phyloP scores from a whole-genome alignment of 305 asterid species.

The Fraxinus velutina region DNA sequence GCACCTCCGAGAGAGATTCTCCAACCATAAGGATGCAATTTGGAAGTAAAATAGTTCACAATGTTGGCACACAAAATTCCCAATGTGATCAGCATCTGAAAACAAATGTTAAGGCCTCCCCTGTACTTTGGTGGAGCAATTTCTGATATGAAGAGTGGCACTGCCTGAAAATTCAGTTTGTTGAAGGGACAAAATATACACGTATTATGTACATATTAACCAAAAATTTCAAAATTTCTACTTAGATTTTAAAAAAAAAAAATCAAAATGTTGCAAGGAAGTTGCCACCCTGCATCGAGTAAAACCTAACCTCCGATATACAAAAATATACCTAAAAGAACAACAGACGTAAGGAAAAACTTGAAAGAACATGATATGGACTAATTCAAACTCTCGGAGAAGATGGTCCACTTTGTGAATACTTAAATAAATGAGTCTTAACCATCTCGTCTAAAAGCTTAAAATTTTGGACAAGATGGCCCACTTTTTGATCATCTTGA shows the following conservation, averaged over 20 bases:
- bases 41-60: conserved; percentile 25
- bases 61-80: conserved; percentile 27
- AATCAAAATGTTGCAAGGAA: neutral
- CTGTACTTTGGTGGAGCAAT: conserved; percentile 34
- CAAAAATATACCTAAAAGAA: neutral
- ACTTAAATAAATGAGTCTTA: neutral
- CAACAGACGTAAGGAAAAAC: neutral
- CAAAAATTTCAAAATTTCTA: neutral
- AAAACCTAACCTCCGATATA: neutral
- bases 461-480: neutral
- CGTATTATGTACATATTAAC: neutral
- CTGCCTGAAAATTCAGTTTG: conserved; percentile 11
- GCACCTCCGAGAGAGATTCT: conserved; percentile 34
- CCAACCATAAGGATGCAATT: conserved; percentile 28
- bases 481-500: neutral
- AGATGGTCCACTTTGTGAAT: too few species aligned
- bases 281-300: neutral
- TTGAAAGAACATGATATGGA: neutral
- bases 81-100: conserved; percentile 31
- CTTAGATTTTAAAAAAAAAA: neutral
- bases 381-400: neutral
- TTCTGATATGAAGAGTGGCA: conserved; percentile 34
- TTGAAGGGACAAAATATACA: neutral
- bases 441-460: neutral
- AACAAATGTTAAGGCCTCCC: conserved; percentile 31